phyloP scores from a whole-genome alignment of 768 basidiomycete species.

The Pulveroboletus sp. region DNA sequence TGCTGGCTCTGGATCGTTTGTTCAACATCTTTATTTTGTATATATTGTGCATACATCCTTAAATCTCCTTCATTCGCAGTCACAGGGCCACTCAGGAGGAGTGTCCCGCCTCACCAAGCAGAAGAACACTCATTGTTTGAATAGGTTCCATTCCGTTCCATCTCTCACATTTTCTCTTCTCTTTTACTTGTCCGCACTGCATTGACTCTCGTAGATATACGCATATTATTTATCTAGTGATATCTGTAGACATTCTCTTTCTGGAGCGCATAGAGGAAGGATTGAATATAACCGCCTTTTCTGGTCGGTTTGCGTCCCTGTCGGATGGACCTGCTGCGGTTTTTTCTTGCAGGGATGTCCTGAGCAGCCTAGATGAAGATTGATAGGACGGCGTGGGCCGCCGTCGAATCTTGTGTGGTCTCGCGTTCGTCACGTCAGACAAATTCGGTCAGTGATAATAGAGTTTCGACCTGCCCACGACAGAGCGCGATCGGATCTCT shows the following conservation, averaged over 20 bases:
- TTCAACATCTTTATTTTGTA: slow-evolving; percentile 21
- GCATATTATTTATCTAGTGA: slow-evolving; percentile 20
- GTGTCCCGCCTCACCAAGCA: not conserved
- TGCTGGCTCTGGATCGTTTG: not conserved
- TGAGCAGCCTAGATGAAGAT: too few species aligned
- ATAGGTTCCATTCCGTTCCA: slow-evolving; percentile 1
- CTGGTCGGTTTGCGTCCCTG: not conserved
- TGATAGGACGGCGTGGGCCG: too few species aligned
- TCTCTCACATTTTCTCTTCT: slow-evolving; percentile 1
- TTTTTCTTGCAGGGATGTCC: too few species aligned
- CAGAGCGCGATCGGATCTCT: too few species aligned
- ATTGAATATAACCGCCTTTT: slow-evolving; percentile 12
- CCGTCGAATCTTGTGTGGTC: too few species aligned
- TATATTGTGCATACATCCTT: slow-evolving; percentile 10
- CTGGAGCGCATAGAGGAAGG: slow-evolving; percentile 8
- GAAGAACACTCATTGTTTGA: not conserved
- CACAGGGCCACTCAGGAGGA: slow-evolving; percentile 7
- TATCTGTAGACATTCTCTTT: slow-evolving; percentile 20
- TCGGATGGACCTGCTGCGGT: too few species aligned
- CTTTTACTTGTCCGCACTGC: slow-evolving; percentile 4
- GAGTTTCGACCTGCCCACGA: too few species aligned
- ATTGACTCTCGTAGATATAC: slow-evolving; percentile 14
- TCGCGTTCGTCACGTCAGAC: too few species aligned
- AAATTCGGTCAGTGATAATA: too few species aligned
- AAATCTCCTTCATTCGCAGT: not conserved